Conservation (phyloP, 1,284 basidiomycete genomes). For the Malassezia sympodialis region DNA sequence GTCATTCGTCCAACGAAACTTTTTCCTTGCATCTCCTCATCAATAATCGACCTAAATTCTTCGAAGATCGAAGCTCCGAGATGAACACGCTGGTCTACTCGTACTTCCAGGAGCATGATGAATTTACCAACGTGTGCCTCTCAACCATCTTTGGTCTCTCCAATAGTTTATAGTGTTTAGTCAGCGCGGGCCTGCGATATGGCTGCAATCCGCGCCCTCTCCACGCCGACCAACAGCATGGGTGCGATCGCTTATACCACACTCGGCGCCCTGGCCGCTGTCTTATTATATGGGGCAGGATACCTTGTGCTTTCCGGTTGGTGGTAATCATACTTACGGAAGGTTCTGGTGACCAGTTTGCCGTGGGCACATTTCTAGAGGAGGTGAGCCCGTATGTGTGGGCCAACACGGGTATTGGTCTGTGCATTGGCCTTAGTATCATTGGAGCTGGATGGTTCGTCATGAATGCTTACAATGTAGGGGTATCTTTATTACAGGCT, state of each 20-base stretch:
- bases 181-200: slow-evolving; percentile 12
- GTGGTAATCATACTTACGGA: not conserved
- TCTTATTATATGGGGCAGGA: slow-evolving; percentile 5
- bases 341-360: slow-evolving; percentile 31
- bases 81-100: slow-evolving; percentile 4
- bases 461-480: slow-evolving; percentile 50
- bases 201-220: not conserved
- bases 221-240: slow-evolving; percentile 11
- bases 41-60: not conserved
- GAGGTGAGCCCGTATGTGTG: slow-evolving; percentile 87
- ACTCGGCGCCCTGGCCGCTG: slow-evolving; percentile 10
- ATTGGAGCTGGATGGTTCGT: slow-evolving; percentile 88
- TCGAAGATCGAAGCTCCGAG: not conserved
- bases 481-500: slow-evolving; percentile 94
- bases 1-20: not conserved
- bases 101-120: slow-evolving; percentile 25
- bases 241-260: slow-evolving; percentile 15
- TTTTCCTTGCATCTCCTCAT: not conserved
- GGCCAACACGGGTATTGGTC: slow-evolving; percentile 78
- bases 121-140: slow-evolving; percentile 30
- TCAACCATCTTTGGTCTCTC: slow-evolving; percentile 21
- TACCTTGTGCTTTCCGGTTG: slow-evolving; percentile 13
- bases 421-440: slow-evolving; percentile 87
- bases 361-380: slow-evolving; percentile 60
- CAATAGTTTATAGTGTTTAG: not conserved